Base-by-base conservation (phyloP, 345 rosid species). In the Kandelia obovata region DNA sequence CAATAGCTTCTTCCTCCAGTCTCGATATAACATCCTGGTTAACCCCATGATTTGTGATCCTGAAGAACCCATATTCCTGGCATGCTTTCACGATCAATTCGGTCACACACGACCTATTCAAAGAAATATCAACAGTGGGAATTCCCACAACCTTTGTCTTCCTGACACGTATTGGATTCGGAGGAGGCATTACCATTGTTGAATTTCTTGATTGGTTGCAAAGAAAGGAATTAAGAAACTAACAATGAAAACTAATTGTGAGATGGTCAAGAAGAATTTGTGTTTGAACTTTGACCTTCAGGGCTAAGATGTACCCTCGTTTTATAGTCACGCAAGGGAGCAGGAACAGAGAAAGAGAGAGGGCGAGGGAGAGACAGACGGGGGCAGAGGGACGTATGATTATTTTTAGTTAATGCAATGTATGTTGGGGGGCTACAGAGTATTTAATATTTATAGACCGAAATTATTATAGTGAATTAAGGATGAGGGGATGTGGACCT, bases 31-130 rank as follows among this genome's bases (percentile, higher is more conserved):
- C 69, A 25, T 73, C 70, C 17, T 53, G 53, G 7, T 84, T 69
- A 30, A 94, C 83, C 0, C 97, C 92, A 55, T 94, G 98, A 80
- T 91, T 89, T 65, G 83, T 76, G 70, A 86, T 87, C 78, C 85
- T 89, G 82, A 94, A 94, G 80, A 94, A 89, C 21, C 98, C 97
- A n/a, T 76, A 86, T 19, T 82, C 82, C 67, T 91, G 87, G 46
- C 96, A 84, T 2, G 96, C 98, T 55, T 75, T 81, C 19, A 88
- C 85, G 23, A 91, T 87, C 64, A 80, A 79, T 25, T 71, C 77
- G 20, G 86, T 73, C 32, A 83, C 82, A 73, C 66, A 73, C 52
- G 83, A 68, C 75, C 91, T 85, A 49, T 80, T 81, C n/a, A 78
- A 73, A 25, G 98, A 91, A 61, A 94, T 85, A 76, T 91, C 89